Evolutionary conservation across 306 rosid genomes (phyloP).

Genomic region (Lotus japonicus): DNA sequence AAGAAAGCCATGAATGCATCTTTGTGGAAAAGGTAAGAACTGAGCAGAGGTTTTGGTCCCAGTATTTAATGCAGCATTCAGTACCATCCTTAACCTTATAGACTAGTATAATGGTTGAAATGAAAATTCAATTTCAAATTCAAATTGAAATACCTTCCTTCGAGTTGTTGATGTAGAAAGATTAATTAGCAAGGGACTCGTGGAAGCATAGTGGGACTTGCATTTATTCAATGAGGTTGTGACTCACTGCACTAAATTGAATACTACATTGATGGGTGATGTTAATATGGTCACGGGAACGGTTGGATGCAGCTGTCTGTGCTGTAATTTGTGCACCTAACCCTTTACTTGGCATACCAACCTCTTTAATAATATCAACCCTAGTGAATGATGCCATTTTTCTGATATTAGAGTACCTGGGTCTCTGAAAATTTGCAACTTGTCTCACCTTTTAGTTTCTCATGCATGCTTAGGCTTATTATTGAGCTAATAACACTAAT

Average conservation of each 20-base stretch:
- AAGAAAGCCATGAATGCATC: constrained; percentile 8
- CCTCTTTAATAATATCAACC: constrained; percentile 14
- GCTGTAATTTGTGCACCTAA: constrained; percentile 43
- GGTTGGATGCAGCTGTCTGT: constrained; percentile 51
- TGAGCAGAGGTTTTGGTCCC: constrained; percentile 11
- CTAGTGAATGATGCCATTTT: background rate
- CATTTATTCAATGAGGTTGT: constrained; percentile 22
- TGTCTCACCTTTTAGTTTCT: background rate
- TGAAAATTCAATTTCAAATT: constrained; percentile 26
- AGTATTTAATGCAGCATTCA: constrained; percentile 11
- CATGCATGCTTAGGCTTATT: background rate
- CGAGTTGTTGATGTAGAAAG: constrained; percentile 13
- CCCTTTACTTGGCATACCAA: background rate
- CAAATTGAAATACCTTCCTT: constrained; percentile 1
- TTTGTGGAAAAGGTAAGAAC: constrained; percentile 5
- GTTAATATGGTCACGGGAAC: constrained; percentile 37
- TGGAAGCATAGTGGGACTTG: constrained; percentile 22
- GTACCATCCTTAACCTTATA: constrained; percentile 7
- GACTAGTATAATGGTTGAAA: background rate
- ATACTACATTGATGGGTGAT: constrained; percentile 37
- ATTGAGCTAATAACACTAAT: background rate
- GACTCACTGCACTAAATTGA: constrained; percentile 10
- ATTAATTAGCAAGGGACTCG: background rate
- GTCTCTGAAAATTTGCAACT: background rate
- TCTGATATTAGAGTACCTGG: background rate